Evolutionary conservation across 139 green algal genomes (phyloP), one percentile per base, ranked within the genome.

Genomic region (Protoeuglena noctilucae): DNA sequence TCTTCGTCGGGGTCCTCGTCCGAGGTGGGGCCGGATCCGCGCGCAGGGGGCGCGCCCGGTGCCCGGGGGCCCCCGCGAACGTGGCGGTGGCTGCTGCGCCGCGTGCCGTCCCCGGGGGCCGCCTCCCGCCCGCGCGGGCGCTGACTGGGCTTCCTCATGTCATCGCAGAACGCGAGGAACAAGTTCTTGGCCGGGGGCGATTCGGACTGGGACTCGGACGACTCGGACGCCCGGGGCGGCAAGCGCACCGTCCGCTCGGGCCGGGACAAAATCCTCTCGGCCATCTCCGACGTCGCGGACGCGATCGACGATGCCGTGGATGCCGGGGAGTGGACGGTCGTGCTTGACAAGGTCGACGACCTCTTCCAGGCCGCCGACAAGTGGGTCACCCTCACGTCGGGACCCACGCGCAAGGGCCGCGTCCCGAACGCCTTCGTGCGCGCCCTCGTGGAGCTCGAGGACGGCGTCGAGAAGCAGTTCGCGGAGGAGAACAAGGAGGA

Each of bases 371-470:
- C 12, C 9, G 34, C 34, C 9, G 34, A 43, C 9, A 7, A 12
- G 7, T 7, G 9, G 34, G 9, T 19, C 9, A 12, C 34, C 9
- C n/a, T n/a, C n/a, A n/a, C n/a, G n/a, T n/a, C n/a, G n/a, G n/a
- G n/a, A n/a, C 34, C 34, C 9, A 43, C 9, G 9, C 9, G 51
- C 40, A 46, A 69, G 19, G 53, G 43, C 4, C 12, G 3, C 54
- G 29, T 76, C 45, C 52, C 53, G 16, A 63, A 56, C 18, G 56
- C 77, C 3, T 99, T 96, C 64, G 59, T 96, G n/a, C 71, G 74
- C 46, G 70, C 92, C 40, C 58, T 98, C 26, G 74, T 86, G 0
- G 77, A 86, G 69, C 74, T 98, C 30, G 91, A 98, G 66, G 90
- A 96, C 57, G 29, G 3, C 12, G 58, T 30, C 0, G 14, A 5